Evolutionary conservation across 1,284 basidiomycete species (phyloP).

Genomic region (Trichosporon inkin): DNA sequence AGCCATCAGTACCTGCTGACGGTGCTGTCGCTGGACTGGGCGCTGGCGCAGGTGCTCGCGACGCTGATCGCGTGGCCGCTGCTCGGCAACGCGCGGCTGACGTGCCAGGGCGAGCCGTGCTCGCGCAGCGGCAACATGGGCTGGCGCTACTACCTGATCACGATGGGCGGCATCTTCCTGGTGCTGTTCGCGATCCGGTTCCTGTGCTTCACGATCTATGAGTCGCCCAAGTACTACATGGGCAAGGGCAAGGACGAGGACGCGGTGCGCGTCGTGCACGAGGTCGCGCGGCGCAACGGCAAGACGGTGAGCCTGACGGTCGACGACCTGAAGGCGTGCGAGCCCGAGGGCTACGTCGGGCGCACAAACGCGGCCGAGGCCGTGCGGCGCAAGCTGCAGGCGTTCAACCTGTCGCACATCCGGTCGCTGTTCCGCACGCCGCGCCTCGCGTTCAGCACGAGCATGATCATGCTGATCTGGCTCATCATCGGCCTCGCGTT

Average conservation of each 20-base stretch:
- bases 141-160: slow-evolving; percentile 56
- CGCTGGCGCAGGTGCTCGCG: slow-evolving; percentile 53
- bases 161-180: slow-evolving; percentile 55
- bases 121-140: slow-evolving; percentile 34
- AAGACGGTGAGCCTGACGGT: slow-evolving; percentile 54
- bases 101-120: slow-evolving; percentile 14
- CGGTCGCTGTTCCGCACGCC: slow-evolving; percentile 57
- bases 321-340: slow-evolving; percentile 52
- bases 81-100: slow-evolving; percentile 30
- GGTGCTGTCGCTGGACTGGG: slow-evolving; percentile 63
- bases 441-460: slow-evolving; percentile 56
- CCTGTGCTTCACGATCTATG: slow-evolving; percentile 53
- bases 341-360: slow-evolving; percentile 24
- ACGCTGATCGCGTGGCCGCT: slow-evolving; percentile 36
- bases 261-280: slow-evolving; percentile 54
- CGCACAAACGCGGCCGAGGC: slow-evolving; percentile 24
- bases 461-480: slow-evolving; percentile 58
- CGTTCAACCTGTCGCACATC: slow-evolving; percentile 54
- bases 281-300: slow-evolving; percentile 57
- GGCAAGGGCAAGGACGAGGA: slow-evolving; percentile 60
- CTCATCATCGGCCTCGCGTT: slow-evolving; percentile 57
- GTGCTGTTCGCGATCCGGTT: slow-evolving; percentile 46
- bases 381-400: slow-evolving; percentile 43
- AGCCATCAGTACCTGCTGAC: slow-evolving; percentile 59
- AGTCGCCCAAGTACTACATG: slow-evolving; percentile 55